Conservation (phyloP, 164 flowering plant species). For the Vitis labrusca region DNA sequence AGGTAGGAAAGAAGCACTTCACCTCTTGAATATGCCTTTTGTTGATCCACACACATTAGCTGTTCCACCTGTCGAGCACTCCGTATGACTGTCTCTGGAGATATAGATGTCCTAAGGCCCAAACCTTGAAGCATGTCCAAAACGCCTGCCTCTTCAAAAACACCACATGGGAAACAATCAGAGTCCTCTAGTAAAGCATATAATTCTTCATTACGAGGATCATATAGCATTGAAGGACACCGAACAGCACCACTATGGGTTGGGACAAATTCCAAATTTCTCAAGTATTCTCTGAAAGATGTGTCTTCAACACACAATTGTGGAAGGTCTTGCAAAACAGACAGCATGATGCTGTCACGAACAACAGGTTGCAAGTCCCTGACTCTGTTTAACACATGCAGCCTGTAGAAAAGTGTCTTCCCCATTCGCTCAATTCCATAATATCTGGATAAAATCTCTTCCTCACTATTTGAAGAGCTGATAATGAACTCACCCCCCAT, state of each 20-base stretch:
- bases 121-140: conserved; percentile 84
- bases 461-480: conserved; percentile 56
- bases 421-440: conserved; percentile 81
- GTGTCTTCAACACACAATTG: conserved; percentile 76
- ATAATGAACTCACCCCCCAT: conserved; percentile 63
- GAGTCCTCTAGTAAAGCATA: conserved; percentile 80
- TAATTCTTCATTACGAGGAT: conserved; percentile 93
- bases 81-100: conserved; percentile 70
- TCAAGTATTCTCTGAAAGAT: conserved; percentile 58
- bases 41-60: conserved; percentile 57
- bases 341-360: conserved; percentile 74
- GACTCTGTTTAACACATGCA: conserved; percentile 57
- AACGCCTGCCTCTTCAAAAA: conserved; percentile 57
- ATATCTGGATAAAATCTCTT: conserved; percentile 64
- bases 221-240: conserved; percentile 69
- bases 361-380: conserved; percentile 53
- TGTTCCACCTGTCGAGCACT: conserved; percentile 80
- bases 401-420: conserved; percentile 63
- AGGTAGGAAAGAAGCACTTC: conserved; percentile 83
- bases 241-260: conserved; percentile 55
- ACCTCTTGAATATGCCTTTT: conserved; percentile 71
- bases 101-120: conserved; percentile 80
- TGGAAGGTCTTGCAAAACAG: conserved; percentile 75
- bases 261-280: conserved; percentile 76
- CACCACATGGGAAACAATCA: conserved; percentile 72